A percentile compares a stretch with the other conserved stretches of the same genome.
Evolutionary conservation across 305 asterid genomes (phyloP).

Genomic region (Fraxinus floribunda): DNA sequence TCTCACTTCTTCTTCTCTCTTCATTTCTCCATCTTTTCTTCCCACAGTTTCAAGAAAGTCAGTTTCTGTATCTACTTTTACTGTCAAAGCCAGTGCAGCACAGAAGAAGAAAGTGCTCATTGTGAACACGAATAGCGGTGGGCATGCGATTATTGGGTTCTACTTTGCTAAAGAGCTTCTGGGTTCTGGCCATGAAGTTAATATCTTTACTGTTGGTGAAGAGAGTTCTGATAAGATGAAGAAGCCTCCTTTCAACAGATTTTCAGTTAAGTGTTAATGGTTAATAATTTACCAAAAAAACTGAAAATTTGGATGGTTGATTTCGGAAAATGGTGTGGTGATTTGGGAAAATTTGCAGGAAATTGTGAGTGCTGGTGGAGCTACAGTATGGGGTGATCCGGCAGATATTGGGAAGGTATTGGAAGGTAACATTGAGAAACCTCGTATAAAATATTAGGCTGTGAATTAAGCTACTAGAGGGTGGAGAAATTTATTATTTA

Average conservation of each 20-base stretch:
- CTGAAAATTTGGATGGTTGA: not conserved
- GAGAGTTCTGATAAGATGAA: constrained; percentile 95
- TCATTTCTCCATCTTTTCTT: constrained; percentile 53
- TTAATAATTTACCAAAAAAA: not conserved
- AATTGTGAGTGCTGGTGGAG: constrained; percentile 79
- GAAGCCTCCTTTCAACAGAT: constrained; percentile 94
- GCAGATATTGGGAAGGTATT: constrained; percentile 68
- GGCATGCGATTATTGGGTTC: constrained; percentile 90
- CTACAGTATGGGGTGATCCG: constrained; percentile 87
- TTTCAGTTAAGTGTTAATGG: constrained; percentile 53
- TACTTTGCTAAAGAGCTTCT: constrained; percentile 87
- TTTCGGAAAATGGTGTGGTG: not conserved
- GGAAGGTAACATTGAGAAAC: constrained; percentile 36
- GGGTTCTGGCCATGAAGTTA: constrained; percentile 68
- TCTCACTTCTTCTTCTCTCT: constrained; percentile 45
- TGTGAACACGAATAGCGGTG: constrained; percentile 90
- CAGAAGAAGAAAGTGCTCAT: constrained; percentile 86
- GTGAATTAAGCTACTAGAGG: not conserved
- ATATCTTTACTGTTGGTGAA: constrained; percentile 78
- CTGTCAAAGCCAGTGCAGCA: constrained; percentile 44
- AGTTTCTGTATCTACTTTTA: constrained; percentile 34
- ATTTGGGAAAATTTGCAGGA: constrained; percentile 53
- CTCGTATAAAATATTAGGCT: not conserved
- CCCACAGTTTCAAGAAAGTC: constrained; percentile 30
- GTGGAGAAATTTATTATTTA: not conserved